Percentiles rank a stretch among this genome's conserved stretches.
These are phyloP conservation scores for Sclerotinia minor DNA, from an alignment of 2,329 filamentous ascomycete genomes.

Conservation along the genomic window DNA sequence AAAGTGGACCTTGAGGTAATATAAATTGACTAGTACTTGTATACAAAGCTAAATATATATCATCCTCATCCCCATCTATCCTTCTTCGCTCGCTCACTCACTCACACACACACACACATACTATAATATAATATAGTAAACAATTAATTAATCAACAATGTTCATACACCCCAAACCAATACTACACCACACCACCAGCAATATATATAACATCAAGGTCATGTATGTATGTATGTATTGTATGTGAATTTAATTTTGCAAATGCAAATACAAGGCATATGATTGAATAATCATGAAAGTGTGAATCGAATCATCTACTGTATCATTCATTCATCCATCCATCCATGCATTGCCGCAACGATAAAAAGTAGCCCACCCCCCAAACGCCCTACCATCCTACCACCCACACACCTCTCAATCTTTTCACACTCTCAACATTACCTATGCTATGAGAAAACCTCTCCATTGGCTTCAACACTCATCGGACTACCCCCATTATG, in stretches of 20 bases:
- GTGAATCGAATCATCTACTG: conserved; percentile 18
- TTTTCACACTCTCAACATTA: conserved; percentile 1
- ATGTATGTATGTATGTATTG: no score
- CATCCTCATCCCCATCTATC: no score
- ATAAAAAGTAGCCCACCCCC: conserved; percentile 11
- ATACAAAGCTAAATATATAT: no score
- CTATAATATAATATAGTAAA: neutral
- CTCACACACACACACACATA: no score
- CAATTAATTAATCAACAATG: conserved; percentile 11
- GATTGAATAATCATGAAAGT: conserved; percentile 20
- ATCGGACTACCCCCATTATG: conserved; percentile 40
- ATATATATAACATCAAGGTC: conserved; percentile 1
- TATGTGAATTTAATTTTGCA: conserved; percentile 13
- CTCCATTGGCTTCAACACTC: conserved; percentile 39
- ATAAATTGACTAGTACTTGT: no score
- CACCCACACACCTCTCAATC: neutral
- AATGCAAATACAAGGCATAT: conserved; percentile 13
- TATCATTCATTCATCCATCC: conserved; percentile 14
- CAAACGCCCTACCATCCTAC: conserved; percentile 8
- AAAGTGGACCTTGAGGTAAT: no score
- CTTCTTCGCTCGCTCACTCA: neutral
- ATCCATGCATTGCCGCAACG: conserved; percentile 17
- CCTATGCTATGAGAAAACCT: conserved; percentile 30
- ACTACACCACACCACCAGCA: neutral
- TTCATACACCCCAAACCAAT: neutral